phyloP scores from a whole-genome alignment of 805 yeast genomes.

The Candida berthetii region DNA sequence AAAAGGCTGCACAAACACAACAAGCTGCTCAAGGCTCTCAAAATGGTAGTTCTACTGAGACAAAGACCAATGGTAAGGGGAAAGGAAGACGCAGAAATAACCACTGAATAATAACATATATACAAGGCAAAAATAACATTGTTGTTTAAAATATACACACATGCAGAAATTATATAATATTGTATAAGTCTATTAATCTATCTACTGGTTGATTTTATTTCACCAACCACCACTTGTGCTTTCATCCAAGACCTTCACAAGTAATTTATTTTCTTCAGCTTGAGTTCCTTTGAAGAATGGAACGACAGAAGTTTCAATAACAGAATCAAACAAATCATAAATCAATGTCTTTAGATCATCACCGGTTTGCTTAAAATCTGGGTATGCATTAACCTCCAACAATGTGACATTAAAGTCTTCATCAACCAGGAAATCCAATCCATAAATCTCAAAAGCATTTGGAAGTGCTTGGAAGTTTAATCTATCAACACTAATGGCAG shows the following conservation, averaged over 20 bases:
- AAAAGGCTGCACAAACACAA: constrained; percentile 20
- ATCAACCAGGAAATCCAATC: constrained; percentile 81
- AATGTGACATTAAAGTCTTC: constrained; percentile 46
- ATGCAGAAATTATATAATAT: neutral
- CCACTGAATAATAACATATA: neutral
- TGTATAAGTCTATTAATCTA: neutral
- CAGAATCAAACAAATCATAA: constrained; percentile 55
- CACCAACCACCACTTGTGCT: constrained; percentile 27
- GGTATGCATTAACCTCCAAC: constrained; percentile 88
- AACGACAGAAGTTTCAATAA: constrained; percentile 39
- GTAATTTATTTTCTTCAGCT: constrained; percentile 10
- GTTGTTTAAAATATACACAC: too few relatives aligned
- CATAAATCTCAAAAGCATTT: constrained; percentile 83
- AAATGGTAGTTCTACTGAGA: constrained; percentile 9
- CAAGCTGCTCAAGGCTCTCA: constrained; percentile 15
- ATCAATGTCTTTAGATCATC: constrained; percentile 60
- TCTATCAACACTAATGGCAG: constrained; percentile 76
- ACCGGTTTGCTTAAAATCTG: constrained; percentile 97
- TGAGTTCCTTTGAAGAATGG: constrained; percentile 33
- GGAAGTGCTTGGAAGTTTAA: constrained; percentile 78
- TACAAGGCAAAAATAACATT: neutral
- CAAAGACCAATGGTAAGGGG: constrained; percentile 1
- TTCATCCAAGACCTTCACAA: constrained; percentile 34
- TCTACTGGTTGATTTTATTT: constrained; percentile 1
- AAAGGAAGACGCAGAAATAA: neutral